Percentiles rank a stretch among this genome's conserved stretches.
Evolutionary conservation across 2,329 filamentous ascomycete genomes (phyloP).

Genomic region (Chrysoporthe cubensis): DNA sequence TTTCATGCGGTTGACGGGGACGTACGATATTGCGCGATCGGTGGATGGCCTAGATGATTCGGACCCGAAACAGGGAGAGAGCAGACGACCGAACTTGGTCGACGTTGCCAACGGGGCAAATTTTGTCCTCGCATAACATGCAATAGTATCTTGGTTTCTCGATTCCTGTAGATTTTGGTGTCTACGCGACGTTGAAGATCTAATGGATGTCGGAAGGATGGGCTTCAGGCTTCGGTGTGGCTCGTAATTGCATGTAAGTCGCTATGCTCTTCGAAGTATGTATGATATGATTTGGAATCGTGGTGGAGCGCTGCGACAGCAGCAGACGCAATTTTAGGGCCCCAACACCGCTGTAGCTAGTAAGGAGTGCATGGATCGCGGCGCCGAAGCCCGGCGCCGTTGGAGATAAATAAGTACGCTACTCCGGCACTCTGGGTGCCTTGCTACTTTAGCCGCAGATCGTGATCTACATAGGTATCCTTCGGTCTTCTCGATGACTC

Average conservation of each 20-base stretch:
- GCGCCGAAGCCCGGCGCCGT: not conserved
- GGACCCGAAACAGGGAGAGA: not conserved
- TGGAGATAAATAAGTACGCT: not conserved
- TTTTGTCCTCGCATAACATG: conserved; percentile 17
- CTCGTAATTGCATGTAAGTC: not conserved
- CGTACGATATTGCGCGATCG: not conserved
- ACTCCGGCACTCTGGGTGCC: not conserved
- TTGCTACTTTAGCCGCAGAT: not conserved
- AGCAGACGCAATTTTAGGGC: not conserved
- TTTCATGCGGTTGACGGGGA: conserved; percentile 10
- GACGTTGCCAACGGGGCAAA: conserved; percentile 20
- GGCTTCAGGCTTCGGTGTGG: too few species aligned
- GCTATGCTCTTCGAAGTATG: not conserved
- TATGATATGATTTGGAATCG: not conserved
- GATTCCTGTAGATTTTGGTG: not conserved
- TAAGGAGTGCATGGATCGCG: not conserved
- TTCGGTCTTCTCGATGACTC: not conserved
- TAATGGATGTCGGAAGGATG: not conserved
- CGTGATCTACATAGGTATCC: not conserved
- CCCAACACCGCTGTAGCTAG: not conserved
- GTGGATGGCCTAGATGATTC: conserved; percentile 9
- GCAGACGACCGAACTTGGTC: conserved; percentile 17
- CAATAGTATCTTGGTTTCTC: not conserved
- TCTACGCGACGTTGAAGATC: not conserved
- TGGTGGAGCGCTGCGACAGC: not conserved